Base-by-base conservation (phyloP, 2,329 filamentous ascomycete species). In the Botrytis deweyae region DNA sequence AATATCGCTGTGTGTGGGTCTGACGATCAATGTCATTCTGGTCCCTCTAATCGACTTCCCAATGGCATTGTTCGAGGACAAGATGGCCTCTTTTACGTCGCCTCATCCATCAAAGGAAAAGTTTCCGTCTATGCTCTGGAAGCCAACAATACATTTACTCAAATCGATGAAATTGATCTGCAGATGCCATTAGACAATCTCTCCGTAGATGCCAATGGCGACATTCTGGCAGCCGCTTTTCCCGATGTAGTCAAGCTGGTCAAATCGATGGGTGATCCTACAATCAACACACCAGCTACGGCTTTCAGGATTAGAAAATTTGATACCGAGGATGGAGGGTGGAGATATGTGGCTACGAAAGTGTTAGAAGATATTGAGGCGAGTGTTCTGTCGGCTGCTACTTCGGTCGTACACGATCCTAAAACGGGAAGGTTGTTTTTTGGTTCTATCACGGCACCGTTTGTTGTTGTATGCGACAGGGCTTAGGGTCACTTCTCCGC, bases 51-150 rank as follows among this genome's bases (percentile, higher is more conserved):
- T 46, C 33, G 76, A 29, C 77, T 81, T 33, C 78, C 82, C 8
- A 83, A 83, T 61, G 82, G 82, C 38, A 77, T 83, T 1, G 78
- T 78, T 20, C 75, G 75, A 25, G 80, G 78, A 62, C 70, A 55
- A 1, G 80, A 83, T 74, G 81, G 81, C 4, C 74, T 80, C 8
- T 79, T 80, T 65, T 83, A 83, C 69, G 80, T 83, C 33, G 78
- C 80, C 46, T 78, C 77, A 63, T 79, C 78, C 2, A 62, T 76
- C 10, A n/a, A 6, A 38, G 64, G 52, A 4, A 69, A 58, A 20
- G 29, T 70, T 42, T 49, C 14, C n/a, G 46, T 62, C 16, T 55
- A 49, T 22, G 38, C 25, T 8, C 38, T 73, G 2, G 36, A 63
- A 36, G 1, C 22, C 25, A 55, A 76, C 14, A 72, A 76, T n/a